phyloP scores from a whole-genome alignment of 768 basidiomycete species.

The Hirschioporus abietinus region DNA sequence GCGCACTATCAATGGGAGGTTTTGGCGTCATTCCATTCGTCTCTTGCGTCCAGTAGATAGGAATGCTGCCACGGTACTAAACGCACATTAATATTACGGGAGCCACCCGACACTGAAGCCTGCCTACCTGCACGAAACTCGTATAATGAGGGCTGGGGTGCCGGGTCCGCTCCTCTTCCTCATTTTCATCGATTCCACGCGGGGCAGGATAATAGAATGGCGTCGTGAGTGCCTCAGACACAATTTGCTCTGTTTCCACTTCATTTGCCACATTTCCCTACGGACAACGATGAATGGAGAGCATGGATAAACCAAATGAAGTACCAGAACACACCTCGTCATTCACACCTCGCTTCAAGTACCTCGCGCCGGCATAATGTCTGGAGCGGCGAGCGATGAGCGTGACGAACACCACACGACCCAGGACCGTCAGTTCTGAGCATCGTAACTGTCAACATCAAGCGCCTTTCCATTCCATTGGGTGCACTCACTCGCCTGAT shows the following conservation, averaged over 20 bases:
- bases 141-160: conserved; percentile 82
- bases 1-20: conserved; percentile 92
- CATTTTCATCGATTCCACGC: conserved; percentile 25
- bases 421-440: conserved; percentile 86
- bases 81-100: neutral
- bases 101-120: neutral
- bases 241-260: conserved; percentile 98
- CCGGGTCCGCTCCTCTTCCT: conserved; percentile 15
- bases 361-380: conserved; percentile 93
- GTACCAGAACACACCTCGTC: conserved; percentile 43
- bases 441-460: neutral
- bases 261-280: conserved; percentile 98
- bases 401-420: conserved; percentile 87
- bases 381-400: conserved; percentile 93
- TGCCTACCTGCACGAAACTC: conserved; percentile 81
- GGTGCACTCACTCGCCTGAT: conserved; percentile 86
- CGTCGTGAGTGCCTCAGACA: conserved; percentile 83
- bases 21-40: conserved; percentile 83
- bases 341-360: conserved; percentile 90
- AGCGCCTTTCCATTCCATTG: neutral
- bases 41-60: conserved; percentile 96
- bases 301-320: neutral
- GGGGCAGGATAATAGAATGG: conserved; percentile 74
- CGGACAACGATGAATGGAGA: neutral
- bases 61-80: conserved; percentile 93